A percentile compares a stretch with the other conserved stretches of the same genome.
These are phyloP conservation scores for Ceratocystis papillata DNA, from an alignment of 2,329 filamentous ascomycete genomes.

Conservation along the genomic window DNA sequence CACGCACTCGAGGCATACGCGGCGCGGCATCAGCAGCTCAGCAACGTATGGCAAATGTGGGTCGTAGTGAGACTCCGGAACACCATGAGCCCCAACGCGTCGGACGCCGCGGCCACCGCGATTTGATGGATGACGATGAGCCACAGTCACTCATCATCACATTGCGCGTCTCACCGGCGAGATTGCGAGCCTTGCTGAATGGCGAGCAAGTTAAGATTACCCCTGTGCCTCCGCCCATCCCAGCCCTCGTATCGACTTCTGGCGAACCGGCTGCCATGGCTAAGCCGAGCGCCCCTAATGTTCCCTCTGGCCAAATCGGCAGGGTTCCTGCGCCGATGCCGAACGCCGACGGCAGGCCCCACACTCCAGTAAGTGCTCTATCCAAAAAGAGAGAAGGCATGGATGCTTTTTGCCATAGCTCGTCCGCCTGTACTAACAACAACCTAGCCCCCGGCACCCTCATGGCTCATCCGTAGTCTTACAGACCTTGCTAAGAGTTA, in stretches of 20 bases:
- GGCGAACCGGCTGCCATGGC: background rate
- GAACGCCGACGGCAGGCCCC: slow-evolving; percentile 44
- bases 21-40: slow-evolving; percentile 79
- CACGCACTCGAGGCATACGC: slow-evolving; percentile 77
- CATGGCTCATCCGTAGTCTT: slow-evolving; percentile 72
- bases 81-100: slow-evolving; percentile 59
- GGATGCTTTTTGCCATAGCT: too few relatives aligned
- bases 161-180: slow-evolving; percentile 61
- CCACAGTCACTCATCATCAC: slow-evolving; percentile 60
- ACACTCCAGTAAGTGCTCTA: slow-evolving; percentile 47
- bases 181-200: slow-evolving; percentile 54
- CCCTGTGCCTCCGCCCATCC: slow-evolving; percentile 25
- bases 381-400: background rate
- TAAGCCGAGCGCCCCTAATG: slow-evolving; percentile 26
- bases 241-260: slow-evolving; percentile 13
- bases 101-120: slow-evolving; percentile 49
- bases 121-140: slow-evolving; percentile 70
- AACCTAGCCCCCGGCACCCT: slow-evolving; percentile 67
- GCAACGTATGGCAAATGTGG: slow-evolving; percentile 71
- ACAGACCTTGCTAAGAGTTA: slow-evolving; percentile 58
- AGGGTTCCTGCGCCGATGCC: slow-evolving; percentile 57
- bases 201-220: slow-evolving; percentile 34
- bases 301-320: slow-evolving; percentile 49
- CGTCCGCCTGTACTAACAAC: slow-evolving; percentile 2
- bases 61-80: slow-evolving; percentile 84